These are phyloP conservation scores for Dendrobium officinale DNA, from an alignment of 106 monocot genomes.

Conservation along the genomic window DNA sequence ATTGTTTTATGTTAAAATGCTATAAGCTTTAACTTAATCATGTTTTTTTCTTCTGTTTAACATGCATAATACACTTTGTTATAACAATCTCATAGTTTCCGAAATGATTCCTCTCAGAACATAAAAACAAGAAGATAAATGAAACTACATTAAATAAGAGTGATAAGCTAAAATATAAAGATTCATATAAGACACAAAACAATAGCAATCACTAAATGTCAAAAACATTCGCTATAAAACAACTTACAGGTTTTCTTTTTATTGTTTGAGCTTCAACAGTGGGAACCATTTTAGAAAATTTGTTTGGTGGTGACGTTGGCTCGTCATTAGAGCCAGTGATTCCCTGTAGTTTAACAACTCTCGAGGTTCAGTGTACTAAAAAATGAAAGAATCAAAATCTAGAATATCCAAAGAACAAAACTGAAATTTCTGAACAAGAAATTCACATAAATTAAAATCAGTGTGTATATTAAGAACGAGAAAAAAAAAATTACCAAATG, in stretches of 20 bases:
- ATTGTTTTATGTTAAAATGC: too few species aligned
- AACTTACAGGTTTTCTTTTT: not conserved
- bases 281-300: not conserved
- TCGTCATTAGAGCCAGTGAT: not conserved
- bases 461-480: too few species aligned
- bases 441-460: not conserved
- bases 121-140: not conserved
- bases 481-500: too few species aligned
- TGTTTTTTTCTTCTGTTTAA: too few species aligned
- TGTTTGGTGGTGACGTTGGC: not conserved
- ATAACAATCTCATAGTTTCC: not conserved
- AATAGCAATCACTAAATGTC: not conserved
- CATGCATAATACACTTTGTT: too few species aligned
- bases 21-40: too few species aligned
- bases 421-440: not conserved
- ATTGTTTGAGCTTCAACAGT: not conserved
- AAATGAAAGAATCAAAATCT: not conserved
- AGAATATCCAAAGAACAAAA: not conserved
- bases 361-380: not conserved
- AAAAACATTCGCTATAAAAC: not conserved
- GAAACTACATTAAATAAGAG: not conserved
- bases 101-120: not conserved
- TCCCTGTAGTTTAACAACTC: not conserved
- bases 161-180: not conserved
- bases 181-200: not conserved